Base-by-base conservation (phyloP, 257 asterid genomes). In the Perilla frutescens region DNA sequence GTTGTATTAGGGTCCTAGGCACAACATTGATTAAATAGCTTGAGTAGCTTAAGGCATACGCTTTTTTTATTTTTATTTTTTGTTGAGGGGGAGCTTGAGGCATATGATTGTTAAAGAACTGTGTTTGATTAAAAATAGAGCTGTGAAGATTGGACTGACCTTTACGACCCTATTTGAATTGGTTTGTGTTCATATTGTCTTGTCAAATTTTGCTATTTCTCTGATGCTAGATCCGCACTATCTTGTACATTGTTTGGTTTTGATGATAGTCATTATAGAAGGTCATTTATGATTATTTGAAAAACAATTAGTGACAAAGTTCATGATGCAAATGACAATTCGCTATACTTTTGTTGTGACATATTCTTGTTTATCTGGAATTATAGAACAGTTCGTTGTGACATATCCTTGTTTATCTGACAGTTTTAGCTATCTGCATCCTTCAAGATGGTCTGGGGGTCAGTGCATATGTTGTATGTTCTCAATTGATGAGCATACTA, bases 101-200 rank as follows among this genome's bases (percentile, higher is more conserved):
- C 14, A 69, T 73, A 50, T 39, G 39, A 44, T 31, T 58, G 7
- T 63, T 51, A 40, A 20, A 11, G 12, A 62, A 53, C 36, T 51
- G 15, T 48, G 15, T 62, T 37, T 49, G 31, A 54, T 57, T 41
- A 55, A 29, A 45, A 43, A 14, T 58, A 45, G 9, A 14, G 45
- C 45, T 14, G 11, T 60, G 14, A 53, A 11, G 54, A 55, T 44
- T 57, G 4, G 6, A 9, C 13, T 0, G 26, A 57, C 8, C 54
- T 10, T 32, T 32, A 20, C 48, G 8, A 14, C 6, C 68, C 31
- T 8, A 31, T 69, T 50, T 68, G 14, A 9, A 11, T n/a, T 61
- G 69, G 71, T 13, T 3, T 11, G 62, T 71, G 40, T 41, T 56
- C 70, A 10, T 53, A 62, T 62, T 73, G 50, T 75, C 72, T 15